Evolutionary conservation across 257 asterid genomes (phyloP).

Genomic region (Nicotiana noctiflora): DNA sequence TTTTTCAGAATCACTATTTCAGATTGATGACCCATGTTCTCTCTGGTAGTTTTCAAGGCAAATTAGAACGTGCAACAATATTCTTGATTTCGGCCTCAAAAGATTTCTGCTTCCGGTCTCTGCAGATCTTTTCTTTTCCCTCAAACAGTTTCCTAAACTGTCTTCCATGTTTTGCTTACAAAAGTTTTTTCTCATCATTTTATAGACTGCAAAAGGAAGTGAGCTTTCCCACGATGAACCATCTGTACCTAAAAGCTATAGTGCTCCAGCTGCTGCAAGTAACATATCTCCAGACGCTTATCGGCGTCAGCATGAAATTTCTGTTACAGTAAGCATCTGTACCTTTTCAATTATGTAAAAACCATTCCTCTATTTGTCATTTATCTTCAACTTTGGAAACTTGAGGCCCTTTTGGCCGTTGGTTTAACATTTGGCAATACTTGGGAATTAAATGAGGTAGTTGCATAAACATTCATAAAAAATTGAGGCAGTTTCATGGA

Average conservation of each 20-base stretch:
- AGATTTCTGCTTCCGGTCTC: not conserved
- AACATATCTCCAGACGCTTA: conserved; percentile 57
- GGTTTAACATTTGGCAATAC: not conserved
- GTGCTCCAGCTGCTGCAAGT: conserved; percentile 32
- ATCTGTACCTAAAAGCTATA: conserved; percentile 28
- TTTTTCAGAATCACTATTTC: not conserved
- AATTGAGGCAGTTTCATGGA: not conserved
- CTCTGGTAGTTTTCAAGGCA: not conserved
- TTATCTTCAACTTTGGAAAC: not conserved
- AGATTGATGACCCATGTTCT: not conserved
- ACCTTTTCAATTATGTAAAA: not conserved
- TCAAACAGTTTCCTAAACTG: not conserved
- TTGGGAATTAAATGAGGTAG: not conserved
- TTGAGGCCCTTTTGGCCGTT: not conserved
- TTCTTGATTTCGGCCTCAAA: not conserved
- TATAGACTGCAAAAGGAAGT: conserved; percentile 39
- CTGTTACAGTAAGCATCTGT: conserved; percentile 57
- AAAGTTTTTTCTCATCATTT: not conserved
- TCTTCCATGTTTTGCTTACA: not conserved
- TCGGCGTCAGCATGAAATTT: conserved; percentile 71
- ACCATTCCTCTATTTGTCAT: not conserved
- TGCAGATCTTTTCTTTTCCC: not conserved
- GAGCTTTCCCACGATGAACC: conserved; percentile 38
- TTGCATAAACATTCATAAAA: not conserved
- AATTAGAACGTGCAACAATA: not conserved